These are phyloP conservation scores for Lentinula raphanica DNA, from an alignment of 768 basidiomycete genomes.

Conservation along the genomic window DNA sequence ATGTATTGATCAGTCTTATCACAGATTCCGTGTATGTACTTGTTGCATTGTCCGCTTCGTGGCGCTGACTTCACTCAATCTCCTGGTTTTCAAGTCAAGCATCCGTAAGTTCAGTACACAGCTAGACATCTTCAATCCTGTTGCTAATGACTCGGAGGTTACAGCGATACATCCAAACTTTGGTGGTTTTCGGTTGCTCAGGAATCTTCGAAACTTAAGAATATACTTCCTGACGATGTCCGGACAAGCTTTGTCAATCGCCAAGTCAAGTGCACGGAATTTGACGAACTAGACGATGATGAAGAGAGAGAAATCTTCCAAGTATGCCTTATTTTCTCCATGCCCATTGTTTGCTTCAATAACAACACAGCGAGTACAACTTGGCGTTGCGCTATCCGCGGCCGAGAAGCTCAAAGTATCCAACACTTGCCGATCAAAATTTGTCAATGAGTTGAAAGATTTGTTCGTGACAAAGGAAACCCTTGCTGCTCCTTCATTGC, in stretches of 20 bases:
- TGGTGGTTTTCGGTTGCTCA: conserved; percentile 31
- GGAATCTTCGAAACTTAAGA: conserved; percentile 8
- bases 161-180: conserved; percentile 16
- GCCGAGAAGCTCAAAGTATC: conserved; percentile 48
- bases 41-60: not conserved
- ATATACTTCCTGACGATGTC: conserved; percentile 31
- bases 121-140: not conserved
- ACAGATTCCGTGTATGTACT: not conserved
- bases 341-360: not conserved
- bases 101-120: conserved; percentile 1
- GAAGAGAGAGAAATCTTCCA: conserved; percentile 43
- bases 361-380: conserved; percentile 37
- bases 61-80: not conserved
- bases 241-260: conserved; percentile 43
- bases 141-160: too few species aligned
- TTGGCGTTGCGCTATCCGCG: conserved; percentile 47
- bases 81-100: not conserved
- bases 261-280: conserved; percentile 52
- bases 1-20: not conserved
- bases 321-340: conserved; percentile 20
- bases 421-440: conserved; percentile 31
- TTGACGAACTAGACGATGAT: conserved; percentile 29
- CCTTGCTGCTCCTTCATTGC: conserved; percentile 15
- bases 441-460: conserved; percentile 35
- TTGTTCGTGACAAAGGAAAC: conserved; percentile 22